Evolutionary conservation across 2,329 filamentous ascomycete genomes (phyloP), one percentile per base, ranked within the genome.

Genomic region (Coniosporium tulheliwenetii): DNA sequence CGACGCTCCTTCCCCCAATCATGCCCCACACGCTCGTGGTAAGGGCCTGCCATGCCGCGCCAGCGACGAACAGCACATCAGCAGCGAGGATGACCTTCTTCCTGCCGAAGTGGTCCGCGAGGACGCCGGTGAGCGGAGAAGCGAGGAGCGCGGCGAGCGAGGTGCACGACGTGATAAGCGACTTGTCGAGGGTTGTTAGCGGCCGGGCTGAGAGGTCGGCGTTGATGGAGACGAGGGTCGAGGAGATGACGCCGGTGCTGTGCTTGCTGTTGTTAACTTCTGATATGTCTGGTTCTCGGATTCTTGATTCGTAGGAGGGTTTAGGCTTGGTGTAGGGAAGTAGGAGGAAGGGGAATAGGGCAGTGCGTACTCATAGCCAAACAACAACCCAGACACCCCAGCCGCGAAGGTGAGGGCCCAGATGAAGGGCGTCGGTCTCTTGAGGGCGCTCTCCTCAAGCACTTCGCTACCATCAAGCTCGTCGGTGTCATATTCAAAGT

Each of bases 1-100:
- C 79, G 1, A 86, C 63, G 29, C 73, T 70, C 4, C 83, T 66
- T 0, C 83, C 83, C 0, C 66, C 48, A 0, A 85, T 73, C 80
- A 89, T 85, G 9, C 57, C 54, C 10, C 60, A 49, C 1, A 89
- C 79, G 0, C 67, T 72, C 2, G 51, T 57, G 43, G 75, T 71
- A 37, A 62, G 50, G 1, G 79, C 76, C 57, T 87, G 83, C 31
- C 76, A 52, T 2, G 79, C 48, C 1, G 83, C 81, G 10, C 83
- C 83, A 3, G 69, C 47, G 3, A 81, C 61, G 56, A 87, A 89
- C 10, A 86, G 70, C 0, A 72, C 47, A 49, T 81, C 78, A 16
- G 79, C 77, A n/a, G 19, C 10, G 13, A 69, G 48, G 30, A 71
- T 69, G 15, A 70, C 60, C 12, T 52, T 59, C 41, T 62, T 66